Conservation (phyloP, 768 basidiomycete genomes). For the Suillus paluster region DNA sequence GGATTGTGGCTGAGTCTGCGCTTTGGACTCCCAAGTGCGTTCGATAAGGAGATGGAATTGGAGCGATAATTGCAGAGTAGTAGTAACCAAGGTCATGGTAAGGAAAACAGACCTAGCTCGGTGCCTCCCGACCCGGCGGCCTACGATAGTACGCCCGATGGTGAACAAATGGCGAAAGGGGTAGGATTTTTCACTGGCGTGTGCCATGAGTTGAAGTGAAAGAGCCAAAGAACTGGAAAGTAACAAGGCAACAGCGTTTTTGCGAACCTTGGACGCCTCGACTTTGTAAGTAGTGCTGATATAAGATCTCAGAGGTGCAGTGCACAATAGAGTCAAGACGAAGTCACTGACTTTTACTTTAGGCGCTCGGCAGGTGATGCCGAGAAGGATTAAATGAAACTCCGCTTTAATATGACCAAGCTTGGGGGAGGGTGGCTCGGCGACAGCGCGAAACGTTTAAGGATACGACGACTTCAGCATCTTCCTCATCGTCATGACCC, state of each 20-base stretch:
- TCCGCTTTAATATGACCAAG: conserved; percentile 27
- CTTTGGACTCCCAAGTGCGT: neutral
- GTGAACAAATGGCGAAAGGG: no score
- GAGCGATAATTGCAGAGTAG: neutral
- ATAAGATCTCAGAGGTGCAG: no score
- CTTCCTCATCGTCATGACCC: conserved; percentile 55
- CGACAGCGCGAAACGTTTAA: conserved; percentile 27
- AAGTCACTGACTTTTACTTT: no score
- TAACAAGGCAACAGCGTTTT: conserved; percentile 6
- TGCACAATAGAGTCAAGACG: no score
- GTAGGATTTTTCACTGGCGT: neutral
- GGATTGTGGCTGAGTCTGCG: neutral
- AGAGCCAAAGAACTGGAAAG: neutral
- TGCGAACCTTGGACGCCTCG: neutral
- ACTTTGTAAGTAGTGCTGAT: neutral
- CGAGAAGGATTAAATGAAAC: conserved; percentile 24
- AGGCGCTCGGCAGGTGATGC: conserved; percentile 24
- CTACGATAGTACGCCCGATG: neutral
- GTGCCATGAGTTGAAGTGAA: neutral
- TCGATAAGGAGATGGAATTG: neutral
- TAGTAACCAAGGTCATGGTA: neutral
- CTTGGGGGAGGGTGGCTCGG: conserved; percentile 36
- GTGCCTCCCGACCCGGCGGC: neutral
- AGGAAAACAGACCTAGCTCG: neutral
- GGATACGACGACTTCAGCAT: conserved; percentile 22